These are phyloP conservation scores for Suillus subalutaceus DNA, from an alignment of 768 basidiomycete species.

Conservation along the genomic window DNA sequence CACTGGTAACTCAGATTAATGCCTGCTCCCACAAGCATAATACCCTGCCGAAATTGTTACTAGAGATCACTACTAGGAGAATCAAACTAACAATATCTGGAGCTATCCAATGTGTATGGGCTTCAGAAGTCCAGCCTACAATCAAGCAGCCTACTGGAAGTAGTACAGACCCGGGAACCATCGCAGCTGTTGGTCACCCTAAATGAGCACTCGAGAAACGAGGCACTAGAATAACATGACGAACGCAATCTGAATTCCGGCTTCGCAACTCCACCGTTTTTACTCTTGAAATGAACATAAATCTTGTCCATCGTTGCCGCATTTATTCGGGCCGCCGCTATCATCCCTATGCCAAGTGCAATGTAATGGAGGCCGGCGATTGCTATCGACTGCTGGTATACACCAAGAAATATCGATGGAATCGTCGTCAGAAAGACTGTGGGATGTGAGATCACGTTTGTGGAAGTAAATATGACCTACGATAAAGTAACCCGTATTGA, in stretches of 20 bases:
- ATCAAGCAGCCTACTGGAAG: constrained; percentile 72
- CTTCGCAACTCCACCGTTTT: constrained; percentile 54
- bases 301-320: constrained; percentile 58
- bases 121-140: constrained; percentile 69
- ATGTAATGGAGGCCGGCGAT: constrained; percentile 45
- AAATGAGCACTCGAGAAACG: neutral
- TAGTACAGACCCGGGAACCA: constrained; percentile 61
- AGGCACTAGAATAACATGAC: constrained; percentile 14
- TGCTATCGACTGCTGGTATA: constrained; percentile 51
- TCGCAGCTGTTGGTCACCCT: constrained; percentile 45
- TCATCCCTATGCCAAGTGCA: constrained; percentile 69
- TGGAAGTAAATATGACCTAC: constrained; percentile 35
- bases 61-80: neutral
- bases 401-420: constrained; percentile 54
- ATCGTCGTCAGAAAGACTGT: constrained; percentile 71
- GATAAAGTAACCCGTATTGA: constrained; percentile 63
- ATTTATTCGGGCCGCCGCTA: constrained; percentile 53
- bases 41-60: constrained; percentile 45
- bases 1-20: constrained; percentile 62
- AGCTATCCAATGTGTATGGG: constrained; percentile 66
- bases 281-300: constrained; percentile 52
- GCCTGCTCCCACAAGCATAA: constrained; percentile 57
- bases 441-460: neutral
- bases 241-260: constrained; percentile 58
- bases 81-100: constrained; percentile 57